Conservation (phyloP, 2,329 filamentous ascomycete genomes). For the Phaeosphaeria sp. region DNA sequence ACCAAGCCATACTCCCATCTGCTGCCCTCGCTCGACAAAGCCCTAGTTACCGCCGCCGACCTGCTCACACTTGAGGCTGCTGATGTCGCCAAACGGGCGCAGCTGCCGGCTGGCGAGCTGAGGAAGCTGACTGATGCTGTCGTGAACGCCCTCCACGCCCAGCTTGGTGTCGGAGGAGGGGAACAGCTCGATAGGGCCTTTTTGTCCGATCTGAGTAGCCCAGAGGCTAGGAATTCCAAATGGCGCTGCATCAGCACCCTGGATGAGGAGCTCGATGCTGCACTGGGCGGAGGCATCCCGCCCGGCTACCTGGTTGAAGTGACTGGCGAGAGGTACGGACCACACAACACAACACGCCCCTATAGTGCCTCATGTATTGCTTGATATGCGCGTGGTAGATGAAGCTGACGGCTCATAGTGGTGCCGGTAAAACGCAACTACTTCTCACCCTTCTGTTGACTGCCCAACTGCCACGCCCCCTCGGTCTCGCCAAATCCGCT, state of each 20-base stretch:
- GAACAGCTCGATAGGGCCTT: conserved; percentile 24
- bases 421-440: conserved; percentile 93
- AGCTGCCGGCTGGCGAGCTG: conserved; percentile 80
- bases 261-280: conserved; percentile 72
- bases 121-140: conserved; percentile 75
- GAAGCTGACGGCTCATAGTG: conserved; percentile 57
- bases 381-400: conserved; percentile 4
- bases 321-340: conserved; percentile 77
- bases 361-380: conserved; percentile 10
- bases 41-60: conserved; percentile 79
- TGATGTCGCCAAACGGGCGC: conserved; percentile 85
- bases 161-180: conserved; percentile 58
- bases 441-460: conserved; percentile 84
- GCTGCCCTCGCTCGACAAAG: conserved; percentile 79
- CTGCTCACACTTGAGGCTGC: conserved; percentile 82
- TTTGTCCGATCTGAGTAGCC: conserved; percentile 17
- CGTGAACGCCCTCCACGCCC: conserved; percentile 69
- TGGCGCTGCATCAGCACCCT: conserved; percentile 79
- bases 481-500: conserved; percentile 74
- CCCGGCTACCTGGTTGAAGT: conserved; percentile 86
- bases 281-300: conserved; percentile 80
- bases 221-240: conserved; percentile 28
- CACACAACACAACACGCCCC: not conserved
- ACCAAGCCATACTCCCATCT: conserved; percentile 74
- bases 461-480: conserved; percentile 78